These are phyloP conservation scores for Sphaerulina musiva DNA, from an alignment of 2,329 filamentous ascomycete genomes.

Conservation along the genomic window DNA sequence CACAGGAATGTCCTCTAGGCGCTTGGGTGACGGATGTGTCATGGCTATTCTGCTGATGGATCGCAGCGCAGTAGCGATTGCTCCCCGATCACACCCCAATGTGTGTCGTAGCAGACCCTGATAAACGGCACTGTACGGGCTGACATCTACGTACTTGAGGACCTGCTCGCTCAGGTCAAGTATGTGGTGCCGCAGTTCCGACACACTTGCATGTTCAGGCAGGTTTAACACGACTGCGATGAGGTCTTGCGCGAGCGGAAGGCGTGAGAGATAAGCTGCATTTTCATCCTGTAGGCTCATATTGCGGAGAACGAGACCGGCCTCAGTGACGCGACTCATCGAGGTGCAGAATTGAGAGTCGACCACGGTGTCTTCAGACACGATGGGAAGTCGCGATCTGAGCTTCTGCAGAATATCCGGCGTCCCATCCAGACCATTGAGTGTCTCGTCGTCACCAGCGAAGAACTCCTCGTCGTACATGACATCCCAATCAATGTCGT, in stretches of 20 bases:
- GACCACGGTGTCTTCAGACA: conserved; percentile 63
- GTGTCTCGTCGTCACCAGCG: conserved; percentile 47
- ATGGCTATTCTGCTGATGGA: conserved; percentile 83
- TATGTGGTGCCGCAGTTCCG: conserved; percentile 83
- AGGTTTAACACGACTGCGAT: conserved; percentile 76
- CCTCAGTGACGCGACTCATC: conserved; percentile 74
- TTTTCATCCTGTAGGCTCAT: conserved; percentile 95
- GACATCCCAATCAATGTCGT: conserved; percentile 73
- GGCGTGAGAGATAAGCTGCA: conserved; percentile 69
- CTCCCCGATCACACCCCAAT: conserved; percentile 63
- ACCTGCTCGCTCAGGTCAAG: conserved; percentile 88
- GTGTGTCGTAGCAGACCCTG: conserved; percentile 57
- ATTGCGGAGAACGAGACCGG: conserved; percentile 80
- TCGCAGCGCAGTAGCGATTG: conserved; percentile 70
- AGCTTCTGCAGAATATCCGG: conserved; percentile 68
- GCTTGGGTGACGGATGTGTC: conserved; percentile 72
- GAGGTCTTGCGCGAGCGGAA: conserved; percentile 70
- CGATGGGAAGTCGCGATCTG: conserved; percentile 49
- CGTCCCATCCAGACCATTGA: conserved; percentile 63
- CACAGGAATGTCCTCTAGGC: conserved; percentile 63
- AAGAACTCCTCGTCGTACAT: conserved; percentile 56
- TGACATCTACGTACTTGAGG: conserved; percentile 70
- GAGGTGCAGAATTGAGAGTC: conserved; percentile 63
- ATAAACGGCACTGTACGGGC: conserved; percentile 71
- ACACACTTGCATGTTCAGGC: conserved; percentile 62